phyloP scores from a whole-genome alignment of 345 rosid genomes.

The Pugionium cornutum region DNA sequence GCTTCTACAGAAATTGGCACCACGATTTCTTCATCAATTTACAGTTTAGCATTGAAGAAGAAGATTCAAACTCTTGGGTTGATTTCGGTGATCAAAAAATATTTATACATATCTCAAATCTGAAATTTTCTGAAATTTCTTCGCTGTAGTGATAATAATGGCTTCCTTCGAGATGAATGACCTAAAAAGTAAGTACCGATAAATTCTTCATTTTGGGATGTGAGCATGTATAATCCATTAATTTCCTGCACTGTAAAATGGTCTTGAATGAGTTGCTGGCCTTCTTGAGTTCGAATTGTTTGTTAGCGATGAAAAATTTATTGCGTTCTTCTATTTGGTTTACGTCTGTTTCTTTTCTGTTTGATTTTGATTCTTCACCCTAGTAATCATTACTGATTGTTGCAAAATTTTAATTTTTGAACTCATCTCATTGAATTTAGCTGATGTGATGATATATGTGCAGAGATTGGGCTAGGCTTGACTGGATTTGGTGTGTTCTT shows the following conservation, averaged over 20 bases:
- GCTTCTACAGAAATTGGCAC: too few species aligned
- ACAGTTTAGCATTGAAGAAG: too few species aligned
- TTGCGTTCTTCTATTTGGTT: background rate
- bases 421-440: constrained; percentile 4
- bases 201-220: background rate
- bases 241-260: background rate
- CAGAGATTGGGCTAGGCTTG: constrained; percentile 95
- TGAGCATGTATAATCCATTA: background rate
- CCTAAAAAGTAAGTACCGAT: constrained; percentile 37
- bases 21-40: too few species aligned
- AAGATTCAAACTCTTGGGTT: background rate
- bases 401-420: background rate
- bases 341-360: background rate
- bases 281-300: background rate
- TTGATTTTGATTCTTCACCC: background rate
- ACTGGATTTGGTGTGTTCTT: constrained; percentile 95
- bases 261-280: background rate
- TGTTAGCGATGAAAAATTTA: background rate
- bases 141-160: constrained; percentile 9
- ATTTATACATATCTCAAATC: background rate
- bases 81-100: background rate
- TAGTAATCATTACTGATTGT: background rate
- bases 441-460: constrained; percentile 25
- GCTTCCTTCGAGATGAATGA: constrained; percentile 44
- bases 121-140: background rate